Evolutionary conservation across 306 rosid species (phyloP).

Genomic region (Castanea crenata): DNA sequence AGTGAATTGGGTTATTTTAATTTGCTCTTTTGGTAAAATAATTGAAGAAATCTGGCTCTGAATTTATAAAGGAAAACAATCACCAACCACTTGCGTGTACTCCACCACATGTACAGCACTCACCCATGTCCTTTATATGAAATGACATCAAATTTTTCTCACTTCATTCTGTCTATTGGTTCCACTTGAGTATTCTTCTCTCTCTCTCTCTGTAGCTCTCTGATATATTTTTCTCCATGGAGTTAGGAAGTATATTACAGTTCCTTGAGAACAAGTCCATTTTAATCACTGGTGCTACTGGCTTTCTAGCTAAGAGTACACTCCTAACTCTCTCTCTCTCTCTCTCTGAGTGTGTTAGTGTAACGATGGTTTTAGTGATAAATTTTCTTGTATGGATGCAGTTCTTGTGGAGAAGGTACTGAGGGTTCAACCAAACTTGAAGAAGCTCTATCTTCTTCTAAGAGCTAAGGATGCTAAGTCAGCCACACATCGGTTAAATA

Average conservation of each 20-base stretch:
- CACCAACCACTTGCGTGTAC: conserved; percentile 14
- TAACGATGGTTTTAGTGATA: neutral
- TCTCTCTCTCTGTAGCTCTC: neutral
- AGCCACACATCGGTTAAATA: conserved; percentile 51
- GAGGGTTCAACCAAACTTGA: conserved; percentile 76
- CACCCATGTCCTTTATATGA: conserved; percentile 18
- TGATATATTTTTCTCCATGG: conserved; percentile 41
- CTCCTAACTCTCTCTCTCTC: neutral
- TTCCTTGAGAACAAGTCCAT: conserved; percentile 56
- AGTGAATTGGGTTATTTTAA: neutral
- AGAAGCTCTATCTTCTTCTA: conserved; percentile 72
- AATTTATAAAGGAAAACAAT: neutral
- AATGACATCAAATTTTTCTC: neutral
- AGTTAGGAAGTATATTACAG: conserved; percentile 53
- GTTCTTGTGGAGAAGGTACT: conserved; percentile 80
- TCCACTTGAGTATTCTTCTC: neutral
- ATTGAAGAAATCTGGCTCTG: neutral
- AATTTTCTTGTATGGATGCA: conserved; percentile 17
- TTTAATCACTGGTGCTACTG: conserved; percentile 64
- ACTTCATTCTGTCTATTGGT: neutral
- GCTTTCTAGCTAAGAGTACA: conserved; percentile 71
- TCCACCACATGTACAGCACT: conserved; percentile 4
- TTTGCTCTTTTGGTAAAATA: neutral
- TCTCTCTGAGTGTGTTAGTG: neutral
- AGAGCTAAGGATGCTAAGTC: conserved; percentile 52